Percentiles rank a stretch among this genome's conserved stretches.
These are phyloP conservation scores for Moesziomyces sp. DNA, from an alignment of 1,284 basidiomycete species.

Conservation along the genomic window DNA sequence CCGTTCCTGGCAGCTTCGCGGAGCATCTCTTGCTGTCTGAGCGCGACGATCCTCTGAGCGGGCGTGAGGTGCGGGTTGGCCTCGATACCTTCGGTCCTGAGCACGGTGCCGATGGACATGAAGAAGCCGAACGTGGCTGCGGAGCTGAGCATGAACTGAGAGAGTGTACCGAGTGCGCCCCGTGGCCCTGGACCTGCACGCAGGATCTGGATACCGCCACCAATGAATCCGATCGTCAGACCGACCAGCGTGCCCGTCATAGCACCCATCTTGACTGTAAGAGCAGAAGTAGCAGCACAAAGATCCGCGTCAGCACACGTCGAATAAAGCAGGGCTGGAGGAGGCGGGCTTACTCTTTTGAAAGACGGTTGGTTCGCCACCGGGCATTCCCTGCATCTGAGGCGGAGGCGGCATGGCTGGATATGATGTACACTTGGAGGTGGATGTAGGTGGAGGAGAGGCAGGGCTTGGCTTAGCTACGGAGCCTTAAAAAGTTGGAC, in stretches of 20 bases:
- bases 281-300: not conserved
- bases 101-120: conserved; percentile 64
- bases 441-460: not conserved
- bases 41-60: conserved; percentile 19
- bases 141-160: conserved; percentile 63
- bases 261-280: conserved; percentile 62
- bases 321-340: not conserved
- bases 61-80: conserved; percentile 28
- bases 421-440: not conserved
- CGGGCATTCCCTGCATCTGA: conserved; percentile 42
- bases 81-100: conserved; percentile 56
- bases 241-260: conserved; percentile 65
- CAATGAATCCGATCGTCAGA: conserved; percentile 64
- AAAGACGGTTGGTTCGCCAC: conserved; percentile 45
- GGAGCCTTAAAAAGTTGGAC: not conserved
- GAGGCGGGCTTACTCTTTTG: conserved; percentile 41
- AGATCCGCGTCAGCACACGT: not conserved
- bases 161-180: conserved; percentile 57
- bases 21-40: conserved; percentile 31
- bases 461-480: not conserved
- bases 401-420: conserved; percentile 41
- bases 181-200: conserved; percentile 62
- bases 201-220: conserved; percentile 63
- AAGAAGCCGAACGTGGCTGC: conserved; percentile 65
- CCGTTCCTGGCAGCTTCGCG: conserved; percentile 4